A percentile compares a stretch with the other conserved stretches of the same genome.
Evolutionary conservation across 495 filamentous ascomycete genomes (phyloP).

Genomic region (Pseudevernia furfuracea): DNA sequence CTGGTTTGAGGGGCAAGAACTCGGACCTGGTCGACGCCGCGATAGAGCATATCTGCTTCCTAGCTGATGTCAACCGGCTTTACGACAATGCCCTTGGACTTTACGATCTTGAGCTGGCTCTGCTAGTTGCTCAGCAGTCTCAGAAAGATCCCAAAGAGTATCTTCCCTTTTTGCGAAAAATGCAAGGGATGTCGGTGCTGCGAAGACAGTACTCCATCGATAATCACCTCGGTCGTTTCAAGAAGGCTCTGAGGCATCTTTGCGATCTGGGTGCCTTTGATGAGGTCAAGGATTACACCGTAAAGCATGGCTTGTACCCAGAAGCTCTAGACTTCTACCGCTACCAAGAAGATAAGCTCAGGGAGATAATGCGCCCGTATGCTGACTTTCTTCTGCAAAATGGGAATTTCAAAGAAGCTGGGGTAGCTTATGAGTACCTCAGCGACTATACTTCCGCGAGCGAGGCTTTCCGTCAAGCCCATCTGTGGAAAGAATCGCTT

Average conservation of each 20-base stretch:
- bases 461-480: constrained; percentile 70
- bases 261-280: constrained; percentile 59
- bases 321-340: constrained; percentile 74
- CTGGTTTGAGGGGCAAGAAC: constrained; percentile 58
- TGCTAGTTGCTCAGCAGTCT: constrained; percentile 89
- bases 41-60: constrained; percentile 92
- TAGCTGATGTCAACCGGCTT: constrained; percentile 86
- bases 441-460: constrained; percentile 60
- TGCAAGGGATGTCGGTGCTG: constrained; percentile 62
- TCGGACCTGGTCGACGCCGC: constrained; percentile 49
- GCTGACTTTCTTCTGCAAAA: constrained; percentile 66
- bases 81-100: constrained; percentile 86
- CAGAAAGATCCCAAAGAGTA: constrained; percentile 96
- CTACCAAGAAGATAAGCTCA: constrained; percentile 58
- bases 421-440: constrained; percentile 84
- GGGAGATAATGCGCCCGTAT: constrained; percentile 62
- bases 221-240: constrained; percentile 65
- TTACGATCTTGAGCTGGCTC: constrained; percentile 81
- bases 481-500: constrained; percentile 83
- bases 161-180: constrained; percentile 80
- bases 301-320: constrained; percentile 72
- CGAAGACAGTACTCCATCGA: constrained; percentile 79
- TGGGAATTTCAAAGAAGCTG: constrained; percentile 77
- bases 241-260: constrained; percentile 72
- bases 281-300: constrained; percentile 65